Evolutionary conservation across 257 asterid species (phyloP).

Genomic region (Rehmannia glutinosa): DNA sequence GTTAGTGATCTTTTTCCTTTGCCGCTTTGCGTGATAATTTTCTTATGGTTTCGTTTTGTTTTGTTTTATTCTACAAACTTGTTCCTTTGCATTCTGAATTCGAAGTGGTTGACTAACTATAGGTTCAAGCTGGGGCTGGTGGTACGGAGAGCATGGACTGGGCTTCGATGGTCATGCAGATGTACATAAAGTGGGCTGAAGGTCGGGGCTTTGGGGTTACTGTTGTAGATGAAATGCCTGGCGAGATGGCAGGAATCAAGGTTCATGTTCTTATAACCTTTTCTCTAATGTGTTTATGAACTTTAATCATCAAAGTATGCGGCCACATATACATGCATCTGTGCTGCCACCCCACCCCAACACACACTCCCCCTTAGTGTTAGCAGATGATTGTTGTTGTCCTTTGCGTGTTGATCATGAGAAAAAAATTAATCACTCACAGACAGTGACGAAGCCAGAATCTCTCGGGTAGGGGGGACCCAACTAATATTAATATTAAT

Average conservation of each 20-base stretch:
- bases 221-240: constrained; percentile 92
- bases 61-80: background rate
- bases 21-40: too few species aligned
- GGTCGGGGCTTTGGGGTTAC: constrained; percentile 64
- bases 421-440: too few species aligned
- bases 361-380: background rate
- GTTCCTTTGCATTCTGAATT: background rate
- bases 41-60: too few species aligned
- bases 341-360: too few species aligned
- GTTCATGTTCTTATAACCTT: constrained; percentile 32
- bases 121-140: constrained; percentile 99
- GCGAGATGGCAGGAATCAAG: constrained; percentile 97
- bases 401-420: background rate
- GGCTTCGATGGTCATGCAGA: constrained; percentile 97
- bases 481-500: too few species aligned
- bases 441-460: too few species aligned
- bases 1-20: too few species aligned
- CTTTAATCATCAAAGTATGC: background rate
- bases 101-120: constrained; percentile 4
- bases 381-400: background rate
- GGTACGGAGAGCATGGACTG: constrained; percentile 99
- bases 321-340: background rate
- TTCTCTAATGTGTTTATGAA: background rate
- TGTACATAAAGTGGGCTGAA: constrained; percentile 95
- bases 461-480: too few species aligned